These are phyloP conservation scores for Paratinospora sagittata DNA, from an alignment of 164 flowering plant species.

Conservation along the genomic window DNA sequence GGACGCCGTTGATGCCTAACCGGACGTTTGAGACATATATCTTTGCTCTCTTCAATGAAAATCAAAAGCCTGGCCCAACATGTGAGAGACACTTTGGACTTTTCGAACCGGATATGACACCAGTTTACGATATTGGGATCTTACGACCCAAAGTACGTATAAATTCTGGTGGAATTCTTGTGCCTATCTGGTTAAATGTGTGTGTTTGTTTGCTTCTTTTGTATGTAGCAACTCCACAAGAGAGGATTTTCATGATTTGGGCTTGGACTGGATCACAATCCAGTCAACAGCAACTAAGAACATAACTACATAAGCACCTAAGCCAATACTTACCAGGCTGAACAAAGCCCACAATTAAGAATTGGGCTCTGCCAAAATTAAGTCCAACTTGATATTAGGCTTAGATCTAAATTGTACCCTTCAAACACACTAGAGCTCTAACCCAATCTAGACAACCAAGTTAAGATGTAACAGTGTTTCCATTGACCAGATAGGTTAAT, in stretches of 20 bases:
- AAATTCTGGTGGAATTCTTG: conserved; percentile 1
- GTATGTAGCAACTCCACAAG: neutral
- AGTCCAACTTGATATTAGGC: neutral
- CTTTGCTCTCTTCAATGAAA: conserved; percentile 69
- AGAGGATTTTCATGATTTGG: neutral
- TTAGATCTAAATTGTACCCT: neutral
- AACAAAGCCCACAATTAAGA: neutral
- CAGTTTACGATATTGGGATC: conserved; percentile 60
- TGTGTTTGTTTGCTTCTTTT: neutral
- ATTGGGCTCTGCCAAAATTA: neutral
- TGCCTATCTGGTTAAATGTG: conserved; percentile 5
- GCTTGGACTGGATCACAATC: neutral
- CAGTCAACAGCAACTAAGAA: neutral
- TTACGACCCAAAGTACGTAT: conserved; percentile 38
- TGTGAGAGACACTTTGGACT: conserved; percentile 64
- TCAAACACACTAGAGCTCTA: neutral
- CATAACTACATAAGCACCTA: neutral
- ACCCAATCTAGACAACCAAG: neutral
- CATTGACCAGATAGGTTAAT: neutral
- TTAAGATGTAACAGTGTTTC: neutral
- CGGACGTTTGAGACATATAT: conserved; percentile 66
- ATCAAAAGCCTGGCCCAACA: conserved; percentile 65
- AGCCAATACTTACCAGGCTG: neutral
- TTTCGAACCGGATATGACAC: conserved; percentile 50
- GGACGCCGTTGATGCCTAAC: conserved; percentile 77